Evolutionary conservation across 495 filamentous ascomycete species (phyloP), one percentile per base, ranked within the genome.

Genomic region (Thermothielavioides terrestris): DNA sequence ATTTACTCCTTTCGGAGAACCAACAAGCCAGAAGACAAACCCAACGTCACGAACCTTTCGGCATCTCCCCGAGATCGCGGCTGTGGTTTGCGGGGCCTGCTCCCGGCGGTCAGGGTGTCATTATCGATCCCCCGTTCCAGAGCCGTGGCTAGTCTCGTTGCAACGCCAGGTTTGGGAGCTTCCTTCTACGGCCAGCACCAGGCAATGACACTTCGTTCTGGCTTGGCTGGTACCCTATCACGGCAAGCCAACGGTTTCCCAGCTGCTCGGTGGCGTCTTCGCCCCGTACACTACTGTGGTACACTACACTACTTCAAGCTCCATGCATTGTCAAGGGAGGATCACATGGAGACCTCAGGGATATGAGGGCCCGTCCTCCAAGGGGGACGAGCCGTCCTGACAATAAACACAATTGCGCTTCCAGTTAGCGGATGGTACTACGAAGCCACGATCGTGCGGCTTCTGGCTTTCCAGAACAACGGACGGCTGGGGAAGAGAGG

Each of bases 91-190:
- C 30, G 15, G 17, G 25, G 22, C 34, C 30, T 37, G 41, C 15
- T 40, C 41, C 32, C 42, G 37, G 21, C 17, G 12, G 17, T 14
- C n/a, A 51, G 48, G 42, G 42, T 55, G 48, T 43, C 37, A 49
- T 40, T 50, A 50, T 54, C 46, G 41, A 53, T 53, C 41, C 30
- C 34, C 5, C 25, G 50, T 30, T 31, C 49, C 41, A 44, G 47
- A 50, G 44, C 39, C 39, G 20, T 53, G 52, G 42, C 49, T 26
- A 41, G 40, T 39, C 39, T 23, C 26, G 41, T n/a, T 26, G 37
- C 31, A 46, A 50, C 47, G 20, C 44, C 35, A 25, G 14, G 40
- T 25, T 11, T 42, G 37, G 10, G 28, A 56, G 42, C 53, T 56
- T 56, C 53, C 53, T 47, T 48, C 37, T 56, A 4, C 21, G 47